Evolutionary conservation across 2,329 filamentous ascomycete genomes (phyloP).

Genomic region (Talaromyces sp.): DNA sequence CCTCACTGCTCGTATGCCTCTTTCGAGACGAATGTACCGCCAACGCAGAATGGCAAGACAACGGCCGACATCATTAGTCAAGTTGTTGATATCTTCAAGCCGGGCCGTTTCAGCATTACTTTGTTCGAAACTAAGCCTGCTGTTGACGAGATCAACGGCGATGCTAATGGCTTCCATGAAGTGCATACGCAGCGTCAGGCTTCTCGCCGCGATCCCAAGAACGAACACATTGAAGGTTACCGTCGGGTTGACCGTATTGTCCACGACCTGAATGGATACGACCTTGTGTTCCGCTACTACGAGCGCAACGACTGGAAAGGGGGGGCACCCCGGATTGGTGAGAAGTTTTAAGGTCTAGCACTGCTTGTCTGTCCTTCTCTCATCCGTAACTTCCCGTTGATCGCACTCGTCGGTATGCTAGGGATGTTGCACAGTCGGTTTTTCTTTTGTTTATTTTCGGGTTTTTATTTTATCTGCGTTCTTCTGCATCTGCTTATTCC

Average conservation of each 20-base stretch:
- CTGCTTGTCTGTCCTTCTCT: slow-evolving; percentile 7
- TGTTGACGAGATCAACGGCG: slow-evolving; percentile 39
- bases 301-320: slow-evolving; percentile 82
- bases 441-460: slow-evolving; percentile 3
- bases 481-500: slow-evolving; percentile 3
- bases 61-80: slow-evolving; percentile 91
- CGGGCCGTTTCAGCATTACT: slow-evolving; percentile 95
- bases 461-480: background rate
- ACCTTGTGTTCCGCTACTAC: slow-evolving; percentile 95
- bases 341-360: slow-evolving; percentile 38
- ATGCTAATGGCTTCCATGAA: slow-evolving; percentile 35
- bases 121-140: slow-evolving; percentile 84
- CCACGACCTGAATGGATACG: slow-evolving; percentile 96
- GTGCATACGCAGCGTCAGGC: slow-evolving; percentile 46
- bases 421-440: slow-evolving; percentile 1
- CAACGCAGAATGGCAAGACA: slow-evolving; percentile 81
- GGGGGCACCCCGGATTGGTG: slow-evolving; percentile 64
- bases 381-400: slow-evolving; percentile 17
- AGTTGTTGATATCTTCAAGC: slow-evolving; percentile 93
- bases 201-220: slow-evolving; percentile 53
- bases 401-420: slow-evolving; percentile 9
- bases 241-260: slow-evolving; percentile 90
- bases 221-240: slow-evolving; percentile 84
- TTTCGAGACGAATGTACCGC: slow-evolving; percentile 97
- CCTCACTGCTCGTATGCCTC: slow-evolving; percentile 96